These are phyloP conservation scores for Eremothecium sinecaudum DNA, from an alignment of 1,139 yeast genomes.

Conservation along the genomic window DNA sequence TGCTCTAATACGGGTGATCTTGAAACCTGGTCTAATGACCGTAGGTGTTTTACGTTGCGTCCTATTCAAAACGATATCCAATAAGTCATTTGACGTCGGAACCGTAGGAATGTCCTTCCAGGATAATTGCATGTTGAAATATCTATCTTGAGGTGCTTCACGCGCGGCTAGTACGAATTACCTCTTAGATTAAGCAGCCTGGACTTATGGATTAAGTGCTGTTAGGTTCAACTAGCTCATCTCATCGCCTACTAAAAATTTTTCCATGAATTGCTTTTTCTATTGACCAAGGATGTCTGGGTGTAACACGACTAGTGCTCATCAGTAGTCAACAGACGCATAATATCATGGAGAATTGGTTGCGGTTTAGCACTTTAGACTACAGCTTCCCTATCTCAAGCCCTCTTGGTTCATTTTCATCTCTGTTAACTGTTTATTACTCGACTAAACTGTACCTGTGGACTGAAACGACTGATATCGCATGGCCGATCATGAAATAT, in stretches of 20 bases:
- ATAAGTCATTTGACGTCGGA: conserved; percentile 81
- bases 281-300: not conserved
- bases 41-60: conserved; percentile 99
- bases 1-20: conserved; percentile 92
- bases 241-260: not conserved
- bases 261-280: conserved; percentile 1
- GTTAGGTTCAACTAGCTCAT: conserved; percentile 1
- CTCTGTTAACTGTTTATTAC: no score
- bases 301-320: no score
- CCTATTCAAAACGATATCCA: conserved; percentile 93
- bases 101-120: conserved; percentile 98
- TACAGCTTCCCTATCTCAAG: no score
- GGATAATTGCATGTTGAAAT: conserved; percentile 73
- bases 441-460: no score
- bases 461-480: no score
- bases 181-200: not conserved
- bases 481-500: no score
- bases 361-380: no score
- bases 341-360: no score
- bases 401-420: no score
- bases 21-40: conserved; percentile 92
- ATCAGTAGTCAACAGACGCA: no score
- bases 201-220: not conserved
- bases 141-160: not conserved
- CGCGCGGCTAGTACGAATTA: not conserved